Percentiles rank a stretch among this genome's conserved stretches.
These are phyloP conservation scores for Aspergillus ochraceus DNA, from an alignment of 2,329 filamentous ascomycete species.

Conservation along the genomic window DNA sequence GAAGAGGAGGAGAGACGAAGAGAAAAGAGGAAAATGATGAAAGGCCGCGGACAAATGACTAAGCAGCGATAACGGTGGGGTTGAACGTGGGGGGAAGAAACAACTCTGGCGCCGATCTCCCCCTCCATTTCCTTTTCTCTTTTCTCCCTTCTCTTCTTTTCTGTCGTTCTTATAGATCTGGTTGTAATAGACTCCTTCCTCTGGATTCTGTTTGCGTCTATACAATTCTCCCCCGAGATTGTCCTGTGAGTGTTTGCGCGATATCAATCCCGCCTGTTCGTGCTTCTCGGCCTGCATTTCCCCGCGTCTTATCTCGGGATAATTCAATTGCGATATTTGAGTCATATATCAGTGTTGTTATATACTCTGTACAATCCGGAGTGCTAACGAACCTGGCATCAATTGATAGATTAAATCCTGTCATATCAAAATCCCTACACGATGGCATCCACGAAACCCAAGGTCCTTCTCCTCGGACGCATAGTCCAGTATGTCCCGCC, in stretches of 20 bases:
- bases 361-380: background rate
- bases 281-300: conserved; percentile 6
- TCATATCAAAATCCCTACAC: background rate
- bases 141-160: too few species aligned
- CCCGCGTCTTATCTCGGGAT: conserved; percentile 6
- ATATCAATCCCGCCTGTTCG: background rate
- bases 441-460: conserved; percentile 47
- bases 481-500: conserved; percentile 60
- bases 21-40: background rate
- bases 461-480: conserved; percentile 62
- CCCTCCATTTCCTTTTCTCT: background rate
- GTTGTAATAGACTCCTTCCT: background rate
- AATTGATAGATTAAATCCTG: background rate
- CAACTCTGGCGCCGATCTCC: background rate
- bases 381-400: background rate
- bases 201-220: background rate
- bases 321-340: background rate
- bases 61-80: conserved; percentile 4
- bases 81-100: background rate
- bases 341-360: background rate
- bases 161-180: background rate
- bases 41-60: background rate
- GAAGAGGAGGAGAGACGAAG: background rate
- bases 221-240: too few species aligned
- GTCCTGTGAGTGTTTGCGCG: background rate